Base-by-base conservation (phyloP, 192 early-diverging fungal genomes). In the Coemansia sp. region DNA sequence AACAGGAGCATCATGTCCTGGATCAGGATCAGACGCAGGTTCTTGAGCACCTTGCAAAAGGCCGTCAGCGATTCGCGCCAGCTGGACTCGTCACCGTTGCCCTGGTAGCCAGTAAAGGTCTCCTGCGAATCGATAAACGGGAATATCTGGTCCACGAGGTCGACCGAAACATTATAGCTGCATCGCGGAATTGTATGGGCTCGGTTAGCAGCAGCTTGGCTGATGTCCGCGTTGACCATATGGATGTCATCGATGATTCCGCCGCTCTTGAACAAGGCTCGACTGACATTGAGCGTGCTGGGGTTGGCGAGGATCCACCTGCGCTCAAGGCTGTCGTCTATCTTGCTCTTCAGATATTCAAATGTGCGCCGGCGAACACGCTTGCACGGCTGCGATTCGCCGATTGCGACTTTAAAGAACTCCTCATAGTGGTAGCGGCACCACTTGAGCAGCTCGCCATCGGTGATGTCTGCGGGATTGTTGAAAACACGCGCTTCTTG, bases 1-100 rank as follows among this genome's bases (percentile, higher is more conserved):
- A 67, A 61, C 54, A 79, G 5, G 9, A 79, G 51, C 34, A 46
- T 53, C 55, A 69, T 63, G 57, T 79, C 76, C 45, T 79, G 76
- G 1, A 79, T 25, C 39, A 79, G 52, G 1, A 55, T 61, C 20
- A 58, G 56, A 2, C 76, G 64, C 22, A 79, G 68, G 36, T 30
- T 5, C 45, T 70, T 79, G 39, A 79, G 64, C 64, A 71, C 25
- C 19, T 64, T 73, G 61, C 71, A 74, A 39, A 79, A 79, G 1
- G 58, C 58, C 9, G 56, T 42, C 11, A 61, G 53, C 24, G 64
- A 42, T 10, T 59, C 55, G 11, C 68, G 63, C 42, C 45, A 55
- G 22, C 57, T 42, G 20, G 28, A 30, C 16, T 55, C 53, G 7
- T 29, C 47, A 2, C 20, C 56, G 22, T 45, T 53, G 48, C 58